Conservation (phyloP, 2,329 filamentous ascomycete genomes). For the Immersiporthe knoxdaviesiana region DNA sequence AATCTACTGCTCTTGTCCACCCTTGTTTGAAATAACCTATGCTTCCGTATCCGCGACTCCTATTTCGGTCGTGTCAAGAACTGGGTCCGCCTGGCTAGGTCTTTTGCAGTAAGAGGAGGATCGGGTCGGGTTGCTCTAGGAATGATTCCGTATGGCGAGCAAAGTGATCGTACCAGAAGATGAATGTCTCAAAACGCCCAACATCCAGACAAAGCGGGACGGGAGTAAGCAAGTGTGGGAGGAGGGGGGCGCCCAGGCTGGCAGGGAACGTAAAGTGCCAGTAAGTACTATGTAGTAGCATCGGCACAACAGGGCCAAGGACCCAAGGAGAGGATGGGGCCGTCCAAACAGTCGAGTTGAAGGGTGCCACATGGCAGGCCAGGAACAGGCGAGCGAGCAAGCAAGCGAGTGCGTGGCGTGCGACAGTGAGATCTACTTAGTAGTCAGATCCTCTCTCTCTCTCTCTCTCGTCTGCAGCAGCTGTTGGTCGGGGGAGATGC, state of each 20-base stretch:
- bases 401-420: background rate
- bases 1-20: no score
- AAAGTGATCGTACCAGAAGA: no score
- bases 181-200: conserved; percentile 46
- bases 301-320: background rate
- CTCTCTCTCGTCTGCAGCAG: conserved; percentile 2
- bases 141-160: no score
- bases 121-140: background rate
- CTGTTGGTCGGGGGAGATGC: conserved; percentile 1
- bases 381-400: conserved; percentile 6
- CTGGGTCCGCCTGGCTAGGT: no score
- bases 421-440: background rate
- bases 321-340: background rate
- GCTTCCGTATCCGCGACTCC: no score
- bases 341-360: background rate
- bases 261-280: background rate
- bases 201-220: conserved; percentile 33
- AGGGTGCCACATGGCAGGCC: conserved; percentile 21
- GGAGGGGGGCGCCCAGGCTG: background rate
- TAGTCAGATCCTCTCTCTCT: no score
- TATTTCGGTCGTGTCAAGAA: no score
- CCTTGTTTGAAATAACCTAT: no score
- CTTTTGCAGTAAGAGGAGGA: no score
- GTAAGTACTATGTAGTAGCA: background rate
- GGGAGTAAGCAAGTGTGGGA: background rate